Conservation (phyloP, 768 basidiomycete genomes). For the Panellus pusillus region DNA sequence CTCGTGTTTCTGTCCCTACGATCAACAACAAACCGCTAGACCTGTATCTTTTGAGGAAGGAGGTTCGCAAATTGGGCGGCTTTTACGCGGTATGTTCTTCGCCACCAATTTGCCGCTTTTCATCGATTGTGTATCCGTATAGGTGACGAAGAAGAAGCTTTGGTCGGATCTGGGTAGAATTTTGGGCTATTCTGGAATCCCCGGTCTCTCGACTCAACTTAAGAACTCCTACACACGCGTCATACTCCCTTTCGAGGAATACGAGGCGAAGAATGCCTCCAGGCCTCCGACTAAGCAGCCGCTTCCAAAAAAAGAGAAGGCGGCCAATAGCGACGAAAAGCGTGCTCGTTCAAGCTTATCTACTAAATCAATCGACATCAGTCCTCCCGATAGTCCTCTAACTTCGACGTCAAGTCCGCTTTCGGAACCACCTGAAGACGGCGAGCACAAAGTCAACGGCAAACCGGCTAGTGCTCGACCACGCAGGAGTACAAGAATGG, state of each 20-base stretch:
- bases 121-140: slow-evolving; percentile 23
- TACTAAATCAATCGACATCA: slow-evolving; percentile 42
- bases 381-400: slow-evolving; percentile 71
- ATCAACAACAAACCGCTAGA: slow-evolving; percentile 93
- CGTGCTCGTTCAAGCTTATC: slow-evolving; percentile 41
- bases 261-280: slow-evolving; percentile 44
- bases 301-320: slow-evolving; percentile 50
- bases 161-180: slow-evolving; percentile 87
- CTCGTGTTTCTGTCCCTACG: slow-evolving; percentile 87
- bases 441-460: slow-evolving; percentile 55
- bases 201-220: slow-evolving; percentile 82
- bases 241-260: slow-evolving; percentile 95
- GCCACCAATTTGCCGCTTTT: slow-evolving; percentile 6
- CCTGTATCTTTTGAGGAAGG: slow-evolving; percentile 90
- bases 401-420: slow-evolving; percentile 77
- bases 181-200: slow-evolving; percentile 80
- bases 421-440: slow-evolving; percentile 80
- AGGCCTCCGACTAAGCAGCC: slow-evolving; percentile 8
- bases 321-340: slow-evolving; percentile 39
- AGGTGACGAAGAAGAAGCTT: slow-evolving; percentile 83
- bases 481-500: slow-evolving; percentile 53
- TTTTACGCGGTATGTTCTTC: slow-evolving; percentile 69
- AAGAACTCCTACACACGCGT: slow-evolving; percentile 89
- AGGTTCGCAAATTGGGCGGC: slow-evolving; percentile 87
- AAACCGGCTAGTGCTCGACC: slow-evolving; percentile 40